Percentiles rank a stretch among this genome's conserved stretches.
Evolutionary conservation across 108 stramenopile genomes (phyloP).

Genomic region (Hondaea fermentalgiana): DNA sequence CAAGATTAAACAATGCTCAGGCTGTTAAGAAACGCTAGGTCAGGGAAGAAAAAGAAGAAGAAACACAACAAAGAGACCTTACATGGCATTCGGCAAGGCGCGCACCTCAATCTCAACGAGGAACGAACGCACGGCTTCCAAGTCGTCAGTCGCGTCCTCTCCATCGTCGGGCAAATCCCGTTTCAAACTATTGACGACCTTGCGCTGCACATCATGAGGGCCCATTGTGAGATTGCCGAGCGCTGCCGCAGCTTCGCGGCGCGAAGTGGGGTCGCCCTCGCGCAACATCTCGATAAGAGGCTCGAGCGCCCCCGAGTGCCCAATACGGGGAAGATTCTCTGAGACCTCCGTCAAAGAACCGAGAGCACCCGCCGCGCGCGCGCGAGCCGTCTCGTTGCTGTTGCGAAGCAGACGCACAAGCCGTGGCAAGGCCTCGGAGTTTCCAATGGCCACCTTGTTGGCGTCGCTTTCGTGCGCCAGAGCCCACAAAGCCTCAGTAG

Average conservation of each 20-base stretch:
- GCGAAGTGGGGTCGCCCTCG: neutral
- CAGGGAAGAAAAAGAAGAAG: too few relatives aligned
- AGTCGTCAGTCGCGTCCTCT: too few relatives aligned
- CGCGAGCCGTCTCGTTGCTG: neutral
- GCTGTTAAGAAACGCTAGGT: too few relatives aligned
- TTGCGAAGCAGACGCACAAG: neutral
- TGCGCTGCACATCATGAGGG: neutral
- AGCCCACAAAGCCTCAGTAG: neutral
- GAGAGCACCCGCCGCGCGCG: neutral
- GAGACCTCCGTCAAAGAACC: neutral
- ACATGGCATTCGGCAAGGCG: too few relatives aligned
- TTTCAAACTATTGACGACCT: neutral
- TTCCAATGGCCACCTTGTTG: neutral
- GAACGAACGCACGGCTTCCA: too few relatives aligned
- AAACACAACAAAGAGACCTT: too few relatives aligned
- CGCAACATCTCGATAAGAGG: neutral
- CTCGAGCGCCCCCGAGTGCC: neutral
- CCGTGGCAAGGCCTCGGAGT: neutral
- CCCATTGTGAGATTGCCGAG: neutral
- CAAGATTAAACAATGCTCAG: too few relatives aligned
- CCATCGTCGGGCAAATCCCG: too few relatives aligned
- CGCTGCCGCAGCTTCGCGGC: neutral
- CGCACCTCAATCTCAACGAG: too few relatives aligned
- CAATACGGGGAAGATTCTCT: neutral
- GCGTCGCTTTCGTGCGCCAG: neutral